These are phyloP conservation scores for Phytopythium litorale DNA, from an alignment of 352 stramenopile genomes.

Conservation along the genomic window DNA sequence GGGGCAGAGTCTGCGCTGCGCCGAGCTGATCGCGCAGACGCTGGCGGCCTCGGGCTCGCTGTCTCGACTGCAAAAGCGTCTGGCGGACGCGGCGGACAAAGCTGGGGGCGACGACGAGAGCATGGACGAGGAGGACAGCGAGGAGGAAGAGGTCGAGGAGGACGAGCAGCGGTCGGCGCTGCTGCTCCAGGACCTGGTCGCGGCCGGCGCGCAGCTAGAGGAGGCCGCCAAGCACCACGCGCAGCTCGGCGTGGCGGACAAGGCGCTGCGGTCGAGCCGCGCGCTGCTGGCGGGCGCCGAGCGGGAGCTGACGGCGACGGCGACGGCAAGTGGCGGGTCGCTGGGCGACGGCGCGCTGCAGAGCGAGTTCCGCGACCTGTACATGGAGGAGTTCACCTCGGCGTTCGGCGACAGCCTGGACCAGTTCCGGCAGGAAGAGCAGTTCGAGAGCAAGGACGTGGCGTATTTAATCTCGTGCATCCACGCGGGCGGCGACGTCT, in stretches of 20 bases:
- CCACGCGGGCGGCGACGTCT: slow-evolving; percentile 72
- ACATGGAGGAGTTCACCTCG: slow-evolving; percentile 84
- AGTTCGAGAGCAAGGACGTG: slow-evolving; percentile 86
- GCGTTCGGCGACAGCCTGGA: slow-evolving; percentile 84
- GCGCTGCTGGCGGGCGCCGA: slow-evolving; percentile 48
- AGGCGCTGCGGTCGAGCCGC: slow-evolving; percentile 50
- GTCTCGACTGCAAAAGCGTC: slow-evolving; percentile 39
- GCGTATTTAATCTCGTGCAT: slow-evolving; percentile 89
- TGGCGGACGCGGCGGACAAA: slow-evolving; percentile 22
- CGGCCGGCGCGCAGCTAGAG: slow-evolving; percentile 41
- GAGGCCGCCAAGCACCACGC: slow-evolving; percentile 44
- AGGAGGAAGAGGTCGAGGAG: slow-evolving; percentile 29
- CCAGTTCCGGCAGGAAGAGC: slow-evolving; percentile 81
- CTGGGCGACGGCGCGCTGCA: slow-evolving; percentile 17
- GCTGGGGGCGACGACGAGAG: slow-evolving; percentile 12
- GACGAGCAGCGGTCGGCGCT: slow-evolving; percentile 36
- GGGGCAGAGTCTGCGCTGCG: slow-evolving; percentile 64
- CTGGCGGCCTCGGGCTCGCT: slow-evolving; percentile 46
- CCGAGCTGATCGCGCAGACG: slow-evolving; percentile 72
- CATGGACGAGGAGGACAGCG: slow-evolving; percentile 32
- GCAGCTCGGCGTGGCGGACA: slow-evolving; percentile 42
- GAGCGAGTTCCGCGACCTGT: slow-evolving; percentile 69
- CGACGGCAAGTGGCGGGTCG: slow-evolving; percentile 10
- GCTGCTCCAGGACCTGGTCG: slow-evolving; percentile 60
- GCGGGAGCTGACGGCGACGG: slow-evolving; percentile 27